Percentiles rank a stretch among this genome's conserved stretches.
Evolutionary conservation across 2,329 filamentous ascomycete genomes (phyloP).

Genomic region (Mycogone perniciosa): DNA sequence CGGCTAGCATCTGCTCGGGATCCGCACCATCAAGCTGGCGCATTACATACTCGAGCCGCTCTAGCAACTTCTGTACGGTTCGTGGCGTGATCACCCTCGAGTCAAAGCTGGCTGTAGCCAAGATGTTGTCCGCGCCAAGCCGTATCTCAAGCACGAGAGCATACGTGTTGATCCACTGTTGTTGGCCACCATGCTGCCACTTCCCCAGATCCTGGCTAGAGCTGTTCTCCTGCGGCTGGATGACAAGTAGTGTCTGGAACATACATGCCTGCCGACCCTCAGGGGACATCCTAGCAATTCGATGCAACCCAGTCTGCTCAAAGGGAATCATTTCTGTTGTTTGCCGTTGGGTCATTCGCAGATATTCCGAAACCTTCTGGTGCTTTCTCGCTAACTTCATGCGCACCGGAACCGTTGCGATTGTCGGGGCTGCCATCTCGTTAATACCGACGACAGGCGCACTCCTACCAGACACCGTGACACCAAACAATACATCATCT

Average conservation of each 20-base stretch:
- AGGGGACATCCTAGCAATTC: conserved; percentile 17
- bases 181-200: neutral
- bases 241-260: conserved; percentile 17
- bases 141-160: neutral
- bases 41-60: no score
- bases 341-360: conserved; percentile 15
- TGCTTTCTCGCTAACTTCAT: neutral
- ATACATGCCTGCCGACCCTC: conserved; percentile 10
- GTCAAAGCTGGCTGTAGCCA: no score
- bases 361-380: neutral
- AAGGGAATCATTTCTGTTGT: conserved; percentile 17
- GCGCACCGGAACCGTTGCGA: neutral
- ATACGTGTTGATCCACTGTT: neutral
- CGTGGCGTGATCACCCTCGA: no score
- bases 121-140: no score
- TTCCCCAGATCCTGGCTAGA: neutral
- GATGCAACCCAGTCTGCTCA: conserved; percentile 22
- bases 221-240: conserved; percentile 17
- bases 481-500: neutral
- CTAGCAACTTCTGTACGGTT: no score
- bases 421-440: neutral
- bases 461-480: neutral
- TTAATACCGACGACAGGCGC: neutral
- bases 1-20: no score
- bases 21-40: no score